Evolutionary conservation across 371 early-diverging fungal genomes (phyloP).

Genomic region (Mucor mucedo): DNA sequence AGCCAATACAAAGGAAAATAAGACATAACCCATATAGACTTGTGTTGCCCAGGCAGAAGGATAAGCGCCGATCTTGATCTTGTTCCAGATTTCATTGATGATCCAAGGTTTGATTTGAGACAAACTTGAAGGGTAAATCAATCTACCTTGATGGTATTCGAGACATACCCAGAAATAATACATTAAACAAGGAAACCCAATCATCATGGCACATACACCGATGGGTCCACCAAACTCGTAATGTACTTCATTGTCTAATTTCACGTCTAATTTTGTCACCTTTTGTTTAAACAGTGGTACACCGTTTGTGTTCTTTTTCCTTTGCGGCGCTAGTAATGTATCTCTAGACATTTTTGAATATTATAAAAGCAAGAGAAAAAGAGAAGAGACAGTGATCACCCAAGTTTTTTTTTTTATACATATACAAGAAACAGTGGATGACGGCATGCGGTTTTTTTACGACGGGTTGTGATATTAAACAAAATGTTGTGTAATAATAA

Average conservation of each 20-base stretch:
- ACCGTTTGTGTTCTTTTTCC: slow-evolving; percentile 29
- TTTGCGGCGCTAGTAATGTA: slow-evolving; percentile 1
- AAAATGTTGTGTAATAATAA: background rate
- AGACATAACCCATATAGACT: slow-evolving; percentile 68
- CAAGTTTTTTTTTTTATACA: background rate
- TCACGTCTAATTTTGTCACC: slow-evolving; percentile 52
- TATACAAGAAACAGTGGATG: background rate
- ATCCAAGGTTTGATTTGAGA: slow-evolving; percentile 47
- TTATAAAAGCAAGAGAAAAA: background rate
- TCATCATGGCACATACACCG: slow-evolving; percentile 74
- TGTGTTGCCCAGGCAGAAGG: slow-evolving; percentile 65
- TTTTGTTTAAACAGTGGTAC: slow-evolving; percentile 49
- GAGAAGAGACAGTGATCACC: background rate
- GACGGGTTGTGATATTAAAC: background rate
- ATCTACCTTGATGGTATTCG: slow-evolving; percentile 66
- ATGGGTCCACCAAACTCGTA: slow-evolving; percentile 78
- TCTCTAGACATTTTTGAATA: slow-evolving; percentile 6
- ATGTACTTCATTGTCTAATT: slow-evolving; percentile 65
- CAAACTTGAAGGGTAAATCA: slow-evolving; percentile 54
- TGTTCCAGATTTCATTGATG: slow-evolving; percentile 49
- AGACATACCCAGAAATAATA: slow-evolving; percentile 76
- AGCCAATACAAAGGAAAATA: slow-evolving; percentile 64
- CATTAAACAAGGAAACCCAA: slow-evolving; percentile 75
- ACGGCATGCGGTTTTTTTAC: slow-evolving; percentile 4
- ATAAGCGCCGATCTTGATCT: slow-evolving; percentile 46